These are phyloP conservation scores for Ramaria sp. DNA, from an alignment of 768 basidiomycete genomes.

Conservation along the genomic window DNA sequence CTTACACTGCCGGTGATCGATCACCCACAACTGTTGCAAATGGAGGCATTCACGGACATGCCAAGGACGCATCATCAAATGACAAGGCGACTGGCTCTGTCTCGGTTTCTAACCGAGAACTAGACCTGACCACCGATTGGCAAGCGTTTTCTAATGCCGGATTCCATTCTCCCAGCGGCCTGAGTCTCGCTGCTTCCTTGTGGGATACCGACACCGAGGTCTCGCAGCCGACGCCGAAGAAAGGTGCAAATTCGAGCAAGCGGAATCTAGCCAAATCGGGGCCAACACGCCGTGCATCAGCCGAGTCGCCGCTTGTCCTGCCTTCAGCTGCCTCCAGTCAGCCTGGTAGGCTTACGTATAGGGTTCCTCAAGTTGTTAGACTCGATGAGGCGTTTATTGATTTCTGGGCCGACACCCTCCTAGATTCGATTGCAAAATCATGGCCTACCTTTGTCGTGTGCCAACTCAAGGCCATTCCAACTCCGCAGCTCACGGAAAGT, in stretches of 20 bases:
- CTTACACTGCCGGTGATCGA: background rate
- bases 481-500: conserved; percentile 5
- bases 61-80: background rate
- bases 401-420: conserved; percentile 67
- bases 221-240: conserved; percentile 25
- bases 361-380: conserved; percentile 30
- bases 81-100: background rate
- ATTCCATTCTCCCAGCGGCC: conserved; percentile 34
- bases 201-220: conserved; percentile 50
- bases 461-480: conserved; percentile 38
- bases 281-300: background rate
- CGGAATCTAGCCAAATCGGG: background rate
- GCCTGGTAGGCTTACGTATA: background rate
- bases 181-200: conserved; percentile 43
- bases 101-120: conserved; percentile 2
- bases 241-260: background rate
- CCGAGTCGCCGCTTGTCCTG: background rate
- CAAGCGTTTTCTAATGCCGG: conserved; percentile 55
- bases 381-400: conserved; percentile 77
- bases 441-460: conserved; percentile 68
- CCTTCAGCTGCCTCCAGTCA: background rate
- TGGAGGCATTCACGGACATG: background rate
- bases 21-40: background rate
- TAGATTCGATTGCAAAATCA: conserved; percentile 50
- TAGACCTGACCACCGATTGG: conserved; percentile 42